Evolutionary conservation across 305 asterid genomes (phyloP).

Genomic region (Caryopteris hybrid): DNA sequence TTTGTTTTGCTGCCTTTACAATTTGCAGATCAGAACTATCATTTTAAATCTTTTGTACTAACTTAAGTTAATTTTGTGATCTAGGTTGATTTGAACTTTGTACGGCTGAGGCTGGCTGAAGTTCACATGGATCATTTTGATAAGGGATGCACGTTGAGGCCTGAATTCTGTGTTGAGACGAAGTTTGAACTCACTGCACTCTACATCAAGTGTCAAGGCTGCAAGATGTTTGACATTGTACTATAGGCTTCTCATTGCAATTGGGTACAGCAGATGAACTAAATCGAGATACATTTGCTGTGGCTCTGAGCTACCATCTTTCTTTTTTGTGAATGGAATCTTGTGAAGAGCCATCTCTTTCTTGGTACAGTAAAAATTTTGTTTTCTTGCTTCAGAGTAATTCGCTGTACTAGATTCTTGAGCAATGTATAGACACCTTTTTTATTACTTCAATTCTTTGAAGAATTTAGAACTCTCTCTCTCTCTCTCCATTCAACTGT

Average conservation of each 20-base stretch:
- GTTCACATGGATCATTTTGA: slow-evolving; percentile 80
- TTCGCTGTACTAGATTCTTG: slow-evolving; percentile 5
- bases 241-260: slow-evolving; percentile 30
- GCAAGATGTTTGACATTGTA: slow-evolving; percentile 66
- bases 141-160: slow-evolving; percentile 72
- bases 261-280: neutral
- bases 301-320: slow-evolving; percentile 11
- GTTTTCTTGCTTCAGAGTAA: neutral
- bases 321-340: neutral
- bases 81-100: slow-evolving; percentile 59
- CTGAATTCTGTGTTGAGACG: slow-evolving; percentile 64
- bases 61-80: neutral
- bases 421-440: neutral
- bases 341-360: neutral
- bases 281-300: neutral
- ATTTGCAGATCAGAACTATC: neutral
- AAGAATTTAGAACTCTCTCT: no score
- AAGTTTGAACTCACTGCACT: slow-evolving; percentile 67
- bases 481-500: no score
- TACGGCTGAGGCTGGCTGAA: slow-evolving; percentile 64
- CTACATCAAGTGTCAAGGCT: slow-evolving; percentile 68
- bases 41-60: neutral
- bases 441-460: neutral
- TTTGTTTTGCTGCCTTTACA: neutral
- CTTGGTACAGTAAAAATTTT: neutral